A percentile compares a stretch with the other conserved stretches of the same genome.
Evolutionary conservation across 352 stramenopile species (phyloP).

Genomic region (Hyaloperonospora brassicae): DNA sequence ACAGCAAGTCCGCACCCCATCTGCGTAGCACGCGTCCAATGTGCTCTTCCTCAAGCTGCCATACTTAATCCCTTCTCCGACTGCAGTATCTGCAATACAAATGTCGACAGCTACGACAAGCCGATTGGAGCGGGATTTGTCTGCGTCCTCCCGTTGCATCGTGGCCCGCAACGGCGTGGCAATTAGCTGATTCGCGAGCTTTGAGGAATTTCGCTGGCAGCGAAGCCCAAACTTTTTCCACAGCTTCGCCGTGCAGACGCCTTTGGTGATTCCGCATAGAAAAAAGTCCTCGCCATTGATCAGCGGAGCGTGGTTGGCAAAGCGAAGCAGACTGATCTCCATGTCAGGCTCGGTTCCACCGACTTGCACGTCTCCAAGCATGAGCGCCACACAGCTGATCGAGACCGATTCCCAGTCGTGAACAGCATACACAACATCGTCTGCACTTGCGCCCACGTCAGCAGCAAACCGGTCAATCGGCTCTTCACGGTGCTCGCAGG

Average conservation of each 20-base stretch:
- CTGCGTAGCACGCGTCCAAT: constrained; percentile 40
- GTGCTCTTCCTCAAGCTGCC: constrained; percentile 44
- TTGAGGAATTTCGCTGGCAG: constrained; percentile 23
- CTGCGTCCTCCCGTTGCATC: constrained; percentile 5
- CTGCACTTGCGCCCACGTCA: constrained; percentile 29
- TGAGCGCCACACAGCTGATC: constrained; percentile 42
- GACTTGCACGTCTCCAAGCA: constrained; percentile 21
- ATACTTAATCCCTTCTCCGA: constrained; percentile 33
- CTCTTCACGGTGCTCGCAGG: constrained; percentile 31
- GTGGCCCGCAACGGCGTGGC: constrained; percentile 23
- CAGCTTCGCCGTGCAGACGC: constrained; percentile 25
- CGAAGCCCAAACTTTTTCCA: constrained; percentile 60
- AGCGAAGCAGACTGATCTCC: constrained; percentile 59
- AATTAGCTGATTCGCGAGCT: constrained; percentile 49
- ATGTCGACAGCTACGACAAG: constrained; percentile 57
- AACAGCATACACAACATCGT: constrained; percentile 43
- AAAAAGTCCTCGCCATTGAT: constrained; percentile 52
- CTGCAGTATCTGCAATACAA: constrained; percentile 14
- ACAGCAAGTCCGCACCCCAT: constrained; percentile 32
- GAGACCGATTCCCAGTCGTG: constrained; percentile 24
- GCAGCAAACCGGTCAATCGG: constrained; percentile 52
- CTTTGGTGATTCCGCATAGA: constrained; percentile 44
- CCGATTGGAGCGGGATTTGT: constrained; percentile 4
- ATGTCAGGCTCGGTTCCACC: constrained; percentile 21
- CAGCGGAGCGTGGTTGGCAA: constrained; percentile 65